Conservation (phyloP, 2,329 filamentous ascomycete genomes). For the Fusarium oligoseptatum region DNA sequence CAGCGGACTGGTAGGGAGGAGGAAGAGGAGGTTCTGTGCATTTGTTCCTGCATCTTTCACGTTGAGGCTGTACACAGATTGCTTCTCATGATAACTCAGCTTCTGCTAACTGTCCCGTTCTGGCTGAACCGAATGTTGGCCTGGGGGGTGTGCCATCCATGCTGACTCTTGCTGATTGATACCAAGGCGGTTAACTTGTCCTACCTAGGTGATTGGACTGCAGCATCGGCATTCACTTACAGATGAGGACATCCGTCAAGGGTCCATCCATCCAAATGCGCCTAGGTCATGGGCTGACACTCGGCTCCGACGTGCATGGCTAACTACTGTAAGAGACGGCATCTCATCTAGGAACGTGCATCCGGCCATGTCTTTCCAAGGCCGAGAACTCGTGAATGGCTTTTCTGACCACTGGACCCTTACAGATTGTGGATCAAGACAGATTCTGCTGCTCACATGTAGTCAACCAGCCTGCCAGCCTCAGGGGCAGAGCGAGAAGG, state of each 20-base stretch:
- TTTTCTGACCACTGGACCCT: neutral
- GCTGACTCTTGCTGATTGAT: neutral
- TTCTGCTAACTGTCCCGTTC: constrained; percentile 4
- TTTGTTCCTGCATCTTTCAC: constrained; percentile 17
- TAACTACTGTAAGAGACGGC: neutral
- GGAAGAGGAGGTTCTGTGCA: constrained; percentile 3
- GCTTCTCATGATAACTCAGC: constrained; percentile 15
- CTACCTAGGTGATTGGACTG: neutral
- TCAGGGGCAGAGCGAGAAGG: too few relatives aligned
- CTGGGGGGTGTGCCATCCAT: neutral
- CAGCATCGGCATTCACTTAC: neutral
- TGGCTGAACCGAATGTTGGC: neutral
- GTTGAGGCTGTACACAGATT: constrained; percentile 15
- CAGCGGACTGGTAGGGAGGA: neutral
- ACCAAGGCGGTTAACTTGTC: neutral
- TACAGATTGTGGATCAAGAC: neutral
- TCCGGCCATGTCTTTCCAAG: neutral
- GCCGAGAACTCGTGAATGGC: neutral
- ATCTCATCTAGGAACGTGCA: neutral
- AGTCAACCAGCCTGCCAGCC: neutral
- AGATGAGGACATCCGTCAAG: constrained; percentile 1
- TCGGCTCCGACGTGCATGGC: neutral
- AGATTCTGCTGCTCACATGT: constrained; percentile 7
- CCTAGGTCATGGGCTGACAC: neutral
- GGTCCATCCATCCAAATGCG: neutral